phyloP scores from a whole-genome alignment of 2,329 filamentous ascomycete species.

The Colletotrichum sp. region DNA sequence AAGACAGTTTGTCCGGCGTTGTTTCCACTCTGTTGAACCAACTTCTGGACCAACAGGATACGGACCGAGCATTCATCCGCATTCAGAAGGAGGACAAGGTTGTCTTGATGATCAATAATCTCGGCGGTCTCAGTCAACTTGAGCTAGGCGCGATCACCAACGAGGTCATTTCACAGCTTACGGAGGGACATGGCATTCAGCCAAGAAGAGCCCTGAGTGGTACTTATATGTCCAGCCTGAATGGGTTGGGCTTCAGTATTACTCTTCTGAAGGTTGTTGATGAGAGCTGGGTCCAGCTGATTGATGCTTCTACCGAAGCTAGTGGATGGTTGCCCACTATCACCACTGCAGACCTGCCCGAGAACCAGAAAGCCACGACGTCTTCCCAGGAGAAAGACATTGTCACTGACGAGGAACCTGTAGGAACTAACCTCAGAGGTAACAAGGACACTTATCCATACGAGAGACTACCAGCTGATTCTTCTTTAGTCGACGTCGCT shows the following conservation, averaged over 20 bases:
- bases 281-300: background rate
- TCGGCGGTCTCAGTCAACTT: background rate
- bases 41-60: background rate
- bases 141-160: background rate
- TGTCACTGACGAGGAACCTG: background rate
- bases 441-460: fast-evolving
- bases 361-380: background rate
- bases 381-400: background rate
- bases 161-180: background rate
- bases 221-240: background rate
- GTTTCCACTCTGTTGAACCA: background rate
- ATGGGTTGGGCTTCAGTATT: background rate
- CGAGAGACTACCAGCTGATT: background rate
- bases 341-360: background rate
- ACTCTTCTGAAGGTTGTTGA: background rate
- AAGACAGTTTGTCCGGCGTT: slow-evolving; percentile 39
- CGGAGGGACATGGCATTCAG: background rate
- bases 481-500: background rate
- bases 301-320: background rate
- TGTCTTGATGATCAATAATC: background rate
- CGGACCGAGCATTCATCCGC: background rate
- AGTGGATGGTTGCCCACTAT: background rate
- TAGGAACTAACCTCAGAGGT: background rate
- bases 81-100: background rate
- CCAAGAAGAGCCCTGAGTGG: background rate